These are phyloP conservation scores for Blastobotrys petasosporus DNA, from an alignment of 1,139 yeast genomes.

Conservation along the genomic window DNA sequence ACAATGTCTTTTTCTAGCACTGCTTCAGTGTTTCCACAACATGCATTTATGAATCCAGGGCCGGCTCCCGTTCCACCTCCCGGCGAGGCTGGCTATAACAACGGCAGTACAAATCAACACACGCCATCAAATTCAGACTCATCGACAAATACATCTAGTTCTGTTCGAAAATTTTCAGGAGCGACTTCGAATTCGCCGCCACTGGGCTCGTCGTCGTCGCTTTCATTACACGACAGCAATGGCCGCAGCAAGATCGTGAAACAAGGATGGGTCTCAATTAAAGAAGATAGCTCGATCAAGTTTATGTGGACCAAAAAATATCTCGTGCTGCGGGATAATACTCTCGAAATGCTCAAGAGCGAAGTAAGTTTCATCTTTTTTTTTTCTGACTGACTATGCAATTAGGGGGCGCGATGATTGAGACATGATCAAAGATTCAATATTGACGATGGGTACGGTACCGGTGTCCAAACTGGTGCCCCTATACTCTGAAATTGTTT, in stretches of 20 bases:
- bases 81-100: background rate
- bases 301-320: conserved; percentile 91
- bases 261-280: conserved; percentile 84
- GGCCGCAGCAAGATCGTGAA: conserved; percentile 16
- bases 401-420: no score
- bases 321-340: conserved; percentile 68
- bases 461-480: no score
- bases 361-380: conserved; percentile 38
- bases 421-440: no score
- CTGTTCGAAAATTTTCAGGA: conserved; percentile 8
- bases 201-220: no score
- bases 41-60: conserved; percentile 37
- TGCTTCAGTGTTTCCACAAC: conserved; percentile 28
- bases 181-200: background rate
- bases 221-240: no score
- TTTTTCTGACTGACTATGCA: conserved; percentile 1
- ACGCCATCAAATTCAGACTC: conserved; percentile 17
- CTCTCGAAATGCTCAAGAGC: conserved; percentile 66
- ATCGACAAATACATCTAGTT: conserved; percentile 10
- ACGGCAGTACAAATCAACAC: conserved; percentile 10
- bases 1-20: conserved; percentile 27
- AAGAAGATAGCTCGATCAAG: conserved; percentile 74
- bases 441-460: no score
- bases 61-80: conserved; percentile 39
- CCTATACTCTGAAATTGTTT: no score